Evolutionary conservation across 805 yeast genomes (phyloP), one percentile per base, ranked within the genome.

Genomic region (Saccharomycopsis malanga): DNA sequence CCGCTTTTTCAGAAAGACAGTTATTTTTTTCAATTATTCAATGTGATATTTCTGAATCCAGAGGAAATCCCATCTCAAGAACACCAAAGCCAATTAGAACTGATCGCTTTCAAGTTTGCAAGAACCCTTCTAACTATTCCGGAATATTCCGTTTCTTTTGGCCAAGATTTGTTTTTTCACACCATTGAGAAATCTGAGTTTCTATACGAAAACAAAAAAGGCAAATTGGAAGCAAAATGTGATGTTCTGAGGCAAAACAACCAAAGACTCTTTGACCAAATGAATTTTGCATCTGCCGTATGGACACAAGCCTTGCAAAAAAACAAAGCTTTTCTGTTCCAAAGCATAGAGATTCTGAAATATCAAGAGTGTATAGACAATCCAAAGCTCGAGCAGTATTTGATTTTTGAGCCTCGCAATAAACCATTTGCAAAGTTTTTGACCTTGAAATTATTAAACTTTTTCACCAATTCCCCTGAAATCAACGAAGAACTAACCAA

Each of bases 1-100:
- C 34, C 14, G 17, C 29, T 43, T 24, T 12, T 7, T n/a, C 32
- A 43, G 5, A 15, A 35, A 4, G 14, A 43, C 4, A 22, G 40
- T 17, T 43, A 35, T 35, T 35, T 43, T 25, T 9, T 43, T 9
- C 10, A 34, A 36, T 12, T 34, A 6, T 43, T 43, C 15, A 30
- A 42, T 17, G 4, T 9, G 5, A 42, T 12, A 10, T 32, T 42
- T n/a, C 21, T 34, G 39, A 18, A 18, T 7, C 7, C 21, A 21
- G 21, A 21, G 10, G 39, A 30, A 41, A 3, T 3, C 20, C 20
- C 23, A 10, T 38, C 9, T 38, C 12, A 15, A 10, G 10, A 15
- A 21, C 35, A 9, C 12, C 4, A 29, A 4, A 14, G 24, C 14
- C 18, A 30, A n/a, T 25, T 15, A 6, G 32, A 41, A 32, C 3